phyloP scores from a whole-genome alignment of 768 basidiomycete genomes.

The Clitopilus passeckerianus region DNA sequence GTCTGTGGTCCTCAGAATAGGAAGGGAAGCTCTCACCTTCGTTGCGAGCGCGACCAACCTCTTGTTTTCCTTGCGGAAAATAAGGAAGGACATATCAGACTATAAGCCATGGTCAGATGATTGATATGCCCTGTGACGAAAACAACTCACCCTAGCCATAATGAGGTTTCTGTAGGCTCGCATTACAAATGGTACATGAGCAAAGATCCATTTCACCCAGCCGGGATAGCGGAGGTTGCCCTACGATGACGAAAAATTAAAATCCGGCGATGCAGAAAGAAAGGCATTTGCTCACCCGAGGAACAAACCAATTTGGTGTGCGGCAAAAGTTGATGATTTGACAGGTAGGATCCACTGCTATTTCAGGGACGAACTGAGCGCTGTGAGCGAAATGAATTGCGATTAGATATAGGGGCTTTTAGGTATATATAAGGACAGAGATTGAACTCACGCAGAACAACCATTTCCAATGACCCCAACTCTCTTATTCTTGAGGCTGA shows the following conservation, averaged over 20 bases:
- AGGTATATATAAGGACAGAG: no score
- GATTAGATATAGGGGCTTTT: background rate
- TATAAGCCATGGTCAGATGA: conserved; percentile 9
- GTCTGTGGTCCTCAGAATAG: background rate
- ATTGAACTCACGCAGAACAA: conserved; percentile 43
- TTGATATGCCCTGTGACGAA: no score
- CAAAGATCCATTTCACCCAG: conserved; percentile 49
- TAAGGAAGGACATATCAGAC: conserved; percentile 31
- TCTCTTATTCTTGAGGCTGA: conserved; percentile 43
- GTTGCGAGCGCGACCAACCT: conserved; percentile 21
- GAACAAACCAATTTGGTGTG: conserved; percentile 54
- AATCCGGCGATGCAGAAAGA: no score
- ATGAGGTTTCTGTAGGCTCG: conserved; percentile 40
- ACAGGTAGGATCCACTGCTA: conserved; percentile 42
- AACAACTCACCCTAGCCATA: conserved; percentile 37
- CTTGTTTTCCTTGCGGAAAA: conserved; percentile 36
- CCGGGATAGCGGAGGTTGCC: conserved; percentile 33
- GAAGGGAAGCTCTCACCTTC: conserved; percentile 20
- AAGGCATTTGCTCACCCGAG: conserved; percentile 35
- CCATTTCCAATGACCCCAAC: conserved; percentile 64
- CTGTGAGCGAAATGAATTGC: conserved; percentile 23
- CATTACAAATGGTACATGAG: conserved; percentile 45
- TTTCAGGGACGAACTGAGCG: conserved; percentile 55
- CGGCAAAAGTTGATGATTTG: conserved; percentile 55
- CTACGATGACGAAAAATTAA: conserved; percentile 18